Conservation (phyloP, 441 rosid genomes). For the Lepidium campestre region DNA sequence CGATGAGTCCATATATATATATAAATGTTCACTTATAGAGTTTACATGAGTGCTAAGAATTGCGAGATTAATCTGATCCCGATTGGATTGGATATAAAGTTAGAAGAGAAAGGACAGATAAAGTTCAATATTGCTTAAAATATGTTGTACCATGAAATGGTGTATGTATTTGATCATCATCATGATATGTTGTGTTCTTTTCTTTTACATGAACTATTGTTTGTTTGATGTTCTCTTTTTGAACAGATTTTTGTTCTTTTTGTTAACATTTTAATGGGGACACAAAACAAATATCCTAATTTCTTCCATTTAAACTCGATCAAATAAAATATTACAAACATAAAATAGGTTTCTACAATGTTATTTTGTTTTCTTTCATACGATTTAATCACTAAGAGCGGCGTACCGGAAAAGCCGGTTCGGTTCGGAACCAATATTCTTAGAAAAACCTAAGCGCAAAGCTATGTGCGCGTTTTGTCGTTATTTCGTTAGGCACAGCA, state of each 20-base stretch:
- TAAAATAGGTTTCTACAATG: background rate
- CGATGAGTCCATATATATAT: background rate
- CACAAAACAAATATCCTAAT: too few relatives aligned
- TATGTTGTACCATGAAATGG: slow-evolving; percentile 12
- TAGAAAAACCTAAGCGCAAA: background rate
- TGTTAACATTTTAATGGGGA: too few relatives aligned
- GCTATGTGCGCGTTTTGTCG: slow-evolving; percentile 14
- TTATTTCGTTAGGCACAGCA: slow-evolving; percentile 11
- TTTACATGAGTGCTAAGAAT: background rate
- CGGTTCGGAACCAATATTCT: background rate
- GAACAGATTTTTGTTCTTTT: background rate
- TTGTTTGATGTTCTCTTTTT: background rate
- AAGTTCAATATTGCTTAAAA: background rate
- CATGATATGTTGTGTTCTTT: slow-evolving; percentile 11
- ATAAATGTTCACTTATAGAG: slow-evolving; percentile 3
- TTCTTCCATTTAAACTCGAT: too few relatives aligned
- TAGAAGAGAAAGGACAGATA: background rate
- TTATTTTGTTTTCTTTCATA: background rate
- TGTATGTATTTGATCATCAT: slow-evolving; percentile 17
- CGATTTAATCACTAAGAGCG: background rate
- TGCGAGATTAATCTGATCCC: background rate
- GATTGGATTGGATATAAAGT: background rate
- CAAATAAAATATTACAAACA: background rate
- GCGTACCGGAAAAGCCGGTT: background rate
- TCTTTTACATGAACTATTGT: background rate